A percentile compares a stretch with the other conserved stretches of the same genome.
Conservation (phyloP, 2,329 filamentous ascomycete genomes). For the Zasmidium angulare region DNA sequence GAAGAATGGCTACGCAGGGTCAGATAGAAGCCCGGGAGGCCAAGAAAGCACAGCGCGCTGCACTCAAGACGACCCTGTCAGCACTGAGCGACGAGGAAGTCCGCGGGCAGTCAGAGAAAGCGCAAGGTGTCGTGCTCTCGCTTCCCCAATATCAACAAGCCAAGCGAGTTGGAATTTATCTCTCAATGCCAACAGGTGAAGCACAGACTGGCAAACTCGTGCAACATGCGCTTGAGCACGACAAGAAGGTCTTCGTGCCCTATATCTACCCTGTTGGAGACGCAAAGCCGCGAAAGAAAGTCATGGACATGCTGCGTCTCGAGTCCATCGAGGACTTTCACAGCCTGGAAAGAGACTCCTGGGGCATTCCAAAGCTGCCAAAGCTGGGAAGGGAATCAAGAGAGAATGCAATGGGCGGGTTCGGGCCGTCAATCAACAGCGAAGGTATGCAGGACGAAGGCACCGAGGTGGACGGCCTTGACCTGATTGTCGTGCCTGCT, state of each 20-base stretch:
- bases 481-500: slow-evolving; percentile 87
- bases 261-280: slow-evolving; percentile 57
- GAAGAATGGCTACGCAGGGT: slow-evolving; percentile 17
- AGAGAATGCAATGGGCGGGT: slow-evolving; percentile 70
- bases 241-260: slow-evolving; percentile 88
- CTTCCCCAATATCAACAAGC: slow-evolving; percentile 76
- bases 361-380: slow-evolving; percentile 90
- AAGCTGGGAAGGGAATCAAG: slow-evolving; percentile 63
- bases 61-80: slow-evolving; percentile 67
- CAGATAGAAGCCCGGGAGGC: slow-evolving; percentile 39
- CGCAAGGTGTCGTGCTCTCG: slow-evolving; percentile 64
- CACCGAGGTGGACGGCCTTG: slow-evolving; percentile 54
- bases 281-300: slow-evolving; percentile 49
- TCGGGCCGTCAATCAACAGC: slow-evolving; percentile 44
- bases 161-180: slow-evolving; percentile 75
- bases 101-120: slow-evolving; percentile 66
- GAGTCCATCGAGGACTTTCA: slow-evolving; percentile 74
- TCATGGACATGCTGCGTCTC: slow-evolving; percentile 95
- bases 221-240: slow-evolving; percentile 69
- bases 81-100: slow-evolving; percentile 63
- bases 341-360: slow-evolving; percentile 72
- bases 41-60: slow-evolving; percentile 72
- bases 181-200: slow-evolving; percentile 89
- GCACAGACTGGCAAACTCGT: slow-evolving; percentile 83
- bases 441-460: slow-evolving; percentile 19